A percentile compares a stretch with the other conserved stretches of the same genome.
phyloP scores from a whole-genome alignment of 1,284 basidiomycete species.

The Gymnopus androsaceus region DNA sequence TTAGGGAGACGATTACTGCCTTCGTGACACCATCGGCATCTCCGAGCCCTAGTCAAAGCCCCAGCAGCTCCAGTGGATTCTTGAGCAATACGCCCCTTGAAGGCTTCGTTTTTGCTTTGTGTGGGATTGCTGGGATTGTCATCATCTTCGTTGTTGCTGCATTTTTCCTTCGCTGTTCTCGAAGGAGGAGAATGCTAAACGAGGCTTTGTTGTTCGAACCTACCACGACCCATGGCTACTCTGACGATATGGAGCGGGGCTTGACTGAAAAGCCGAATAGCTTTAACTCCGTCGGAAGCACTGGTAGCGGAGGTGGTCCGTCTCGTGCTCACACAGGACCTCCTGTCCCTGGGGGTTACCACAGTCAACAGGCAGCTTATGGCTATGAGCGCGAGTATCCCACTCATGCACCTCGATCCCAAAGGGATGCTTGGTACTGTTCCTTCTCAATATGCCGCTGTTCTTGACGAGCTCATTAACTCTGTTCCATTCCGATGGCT shows the following conservation, averaged over 20 bases:
- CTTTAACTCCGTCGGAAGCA: constrained; percentile 24
- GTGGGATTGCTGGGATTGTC: constrained; percentile 51
- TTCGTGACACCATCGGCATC: constrained; percentile 24
- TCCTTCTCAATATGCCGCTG: no score
- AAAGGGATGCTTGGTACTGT: no score
- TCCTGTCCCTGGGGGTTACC: not conserved
- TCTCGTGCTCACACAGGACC: not conserved
- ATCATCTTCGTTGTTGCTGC: constrained; percentile 47
- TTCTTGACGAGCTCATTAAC: no score
- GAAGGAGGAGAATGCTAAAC: constrained; percentile 44
- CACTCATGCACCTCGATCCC: constrained; percentile 6
- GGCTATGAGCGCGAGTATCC: constrained; percentile 2
- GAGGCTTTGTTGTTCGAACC: constrained; percentile 62
- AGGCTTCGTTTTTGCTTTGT: constrained; percentile 57
- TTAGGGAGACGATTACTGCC: constrained; percentile 29
- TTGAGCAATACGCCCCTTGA: constrained; percentile 62
- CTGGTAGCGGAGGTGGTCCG: constrained; percentile 34
- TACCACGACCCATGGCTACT: constrained; percentile 30
- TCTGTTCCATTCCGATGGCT: no score
- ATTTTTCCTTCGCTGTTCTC: constrained; percentile 50
- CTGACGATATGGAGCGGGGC: constrained; percentile 28
- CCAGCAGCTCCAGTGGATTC: constrained; percentile 40
- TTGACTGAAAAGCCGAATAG: constrained; percentile 33
- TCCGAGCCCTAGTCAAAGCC: constrained; percentile 19
- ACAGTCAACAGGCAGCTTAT: not conserved